Conservation (phyloP, 495 filamentous ascomycete species). For the Neurospora sp. region DNA sequence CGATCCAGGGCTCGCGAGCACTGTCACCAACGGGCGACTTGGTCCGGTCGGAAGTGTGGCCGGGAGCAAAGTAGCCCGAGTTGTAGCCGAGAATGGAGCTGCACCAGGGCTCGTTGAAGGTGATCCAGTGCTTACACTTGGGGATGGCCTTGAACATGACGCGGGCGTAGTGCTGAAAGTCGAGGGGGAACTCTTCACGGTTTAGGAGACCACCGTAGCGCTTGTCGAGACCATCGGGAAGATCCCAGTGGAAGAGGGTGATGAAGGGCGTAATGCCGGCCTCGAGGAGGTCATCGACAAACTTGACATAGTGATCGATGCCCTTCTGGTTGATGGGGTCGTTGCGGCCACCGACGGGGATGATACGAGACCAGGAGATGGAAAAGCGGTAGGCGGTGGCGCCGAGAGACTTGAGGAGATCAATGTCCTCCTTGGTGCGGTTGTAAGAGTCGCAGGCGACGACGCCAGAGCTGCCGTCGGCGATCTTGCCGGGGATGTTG, state of each 20-base stretch:
- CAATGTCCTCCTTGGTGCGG: constrained; percentile 62
- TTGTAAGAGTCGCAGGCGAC: constrained; percentile 72
- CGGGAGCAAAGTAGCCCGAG: constrained; percentile 50
- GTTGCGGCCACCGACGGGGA: constrained; percentile 53
- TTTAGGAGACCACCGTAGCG: constrained; percentile 52
- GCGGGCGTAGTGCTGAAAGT: constrained; percentile 52
- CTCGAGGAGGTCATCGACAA: constrained; percentile 48
- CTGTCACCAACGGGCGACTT: constrained; percentile 46
- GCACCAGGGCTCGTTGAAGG: constrained; percentile 58
- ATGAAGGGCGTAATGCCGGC: constrained; percentile 51
- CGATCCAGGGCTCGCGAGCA: constrained; percentile 48
- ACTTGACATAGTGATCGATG: constrained; percentile 50
- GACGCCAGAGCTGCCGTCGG: constrained; percentile 55
- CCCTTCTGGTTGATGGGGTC: constrained; percentile 52
- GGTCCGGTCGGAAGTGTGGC: constrained; percentile 46
- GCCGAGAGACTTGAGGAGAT: constrained; percentile 53
- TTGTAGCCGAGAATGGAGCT: constrained; percentile 51
- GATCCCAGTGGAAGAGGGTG: constrained; percentile 57
- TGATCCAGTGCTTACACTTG: constrained; percentile 56
- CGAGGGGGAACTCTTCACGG: constrained; percentile 46
- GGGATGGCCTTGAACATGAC: constrained; percentile 46
- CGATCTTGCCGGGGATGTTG: constrained; percentile 63
- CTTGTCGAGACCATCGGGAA: constrained; percentile 50
- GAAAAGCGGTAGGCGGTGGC: constrained; percentile 66
- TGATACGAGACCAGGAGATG: constrained; percentile 63